A percentile compares a stretch with the other conserved stretches of the same genome.
Conservation (phyloP, 305 asterid genomes). For the Euphrasia arctica region DNA sequence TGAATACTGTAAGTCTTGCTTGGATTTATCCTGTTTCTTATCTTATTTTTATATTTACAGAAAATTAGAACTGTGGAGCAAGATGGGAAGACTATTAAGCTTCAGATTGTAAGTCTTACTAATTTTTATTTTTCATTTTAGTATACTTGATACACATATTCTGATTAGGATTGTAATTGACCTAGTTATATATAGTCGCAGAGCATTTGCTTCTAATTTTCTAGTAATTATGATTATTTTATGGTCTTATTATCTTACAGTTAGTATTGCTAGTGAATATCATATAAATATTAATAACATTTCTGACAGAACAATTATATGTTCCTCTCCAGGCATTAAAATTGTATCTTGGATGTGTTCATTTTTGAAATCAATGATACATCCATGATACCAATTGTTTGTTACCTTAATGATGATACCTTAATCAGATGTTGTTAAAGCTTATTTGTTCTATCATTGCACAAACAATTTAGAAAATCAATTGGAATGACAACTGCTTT, state of each 20-base stretch:
- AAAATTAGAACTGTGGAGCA: constrained; percentile 93
- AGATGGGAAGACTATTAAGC: constrained; percentile 88
- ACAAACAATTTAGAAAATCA: background rate
- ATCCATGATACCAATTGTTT: too few relatives aligned
- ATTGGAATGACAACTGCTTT: background rate
- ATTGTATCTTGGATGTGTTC: background rate
- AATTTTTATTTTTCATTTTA: too few relatives aligned
- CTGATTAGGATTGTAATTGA: constrained; percentile 11
- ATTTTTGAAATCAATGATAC: background rate
- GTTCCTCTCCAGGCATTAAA: background rate
- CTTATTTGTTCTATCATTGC: background rate
- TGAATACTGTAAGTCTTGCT: background rate
- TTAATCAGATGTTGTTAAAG: background rate
- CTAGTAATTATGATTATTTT: background rate
- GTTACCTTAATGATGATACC: background rate
- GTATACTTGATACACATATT: background rate
- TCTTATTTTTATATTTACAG: constrained; percentile 40
- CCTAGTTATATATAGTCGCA: background rate
- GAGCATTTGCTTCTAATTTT: background rate
- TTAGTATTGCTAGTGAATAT: background rate
- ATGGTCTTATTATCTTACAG: background rate
- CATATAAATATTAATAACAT: background rate
- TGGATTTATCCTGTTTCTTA: constrained; percentile 20
- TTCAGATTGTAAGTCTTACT: constrained; percentile 65
- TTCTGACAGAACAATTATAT: background rate